Evolutionary conservation across 257 asterid species (phyloP).

Genomic region (Lycium ferocissimum): DNA sequence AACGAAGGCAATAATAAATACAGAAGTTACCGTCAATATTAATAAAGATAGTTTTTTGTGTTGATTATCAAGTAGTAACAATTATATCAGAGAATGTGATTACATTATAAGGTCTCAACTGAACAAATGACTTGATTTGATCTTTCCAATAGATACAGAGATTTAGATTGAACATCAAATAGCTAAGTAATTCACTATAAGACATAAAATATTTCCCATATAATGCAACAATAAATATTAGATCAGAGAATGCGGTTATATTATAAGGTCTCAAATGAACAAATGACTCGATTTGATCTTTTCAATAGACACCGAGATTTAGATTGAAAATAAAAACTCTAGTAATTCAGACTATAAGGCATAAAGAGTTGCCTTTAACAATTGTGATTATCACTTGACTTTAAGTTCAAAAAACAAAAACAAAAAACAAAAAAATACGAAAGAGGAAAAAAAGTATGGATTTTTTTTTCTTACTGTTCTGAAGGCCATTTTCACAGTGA

Average conservation of each 20-base stretch:
- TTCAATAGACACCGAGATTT: background rate
- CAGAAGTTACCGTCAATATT: background rate
- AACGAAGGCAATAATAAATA: background rate
- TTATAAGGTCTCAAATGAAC: background rate
- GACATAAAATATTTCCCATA: background rate
- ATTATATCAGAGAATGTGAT: background rate
- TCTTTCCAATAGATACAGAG: background rate
- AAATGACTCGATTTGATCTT: background rate
- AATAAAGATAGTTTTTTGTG: too few relatives aligned
- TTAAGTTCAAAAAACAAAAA: background rate
- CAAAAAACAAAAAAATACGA: background rate
- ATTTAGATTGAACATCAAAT: background rate
- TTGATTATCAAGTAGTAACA: background rate
- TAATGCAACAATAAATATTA: background rate
- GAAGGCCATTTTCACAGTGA: slow-evolving; percentile 17
- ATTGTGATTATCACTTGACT: background rate
- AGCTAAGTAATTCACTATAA: background rate
- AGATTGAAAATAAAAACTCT: background rate
- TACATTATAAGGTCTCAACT: background rate
- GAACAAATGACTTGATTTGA: background rate
- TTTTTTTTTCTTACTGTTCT: background rate
- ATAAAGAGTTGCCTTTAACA: background rate
- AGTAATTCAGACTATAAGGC: background rate
- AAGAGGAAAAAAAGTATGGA: background rate
- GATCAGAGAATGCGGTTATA: background rate